Percentiles rank a stretch among this genome's conserved stretches.
Conservation (phyloP, 768 basidiomycete genomes). For the Xerocomus potaroensis region DNA sequence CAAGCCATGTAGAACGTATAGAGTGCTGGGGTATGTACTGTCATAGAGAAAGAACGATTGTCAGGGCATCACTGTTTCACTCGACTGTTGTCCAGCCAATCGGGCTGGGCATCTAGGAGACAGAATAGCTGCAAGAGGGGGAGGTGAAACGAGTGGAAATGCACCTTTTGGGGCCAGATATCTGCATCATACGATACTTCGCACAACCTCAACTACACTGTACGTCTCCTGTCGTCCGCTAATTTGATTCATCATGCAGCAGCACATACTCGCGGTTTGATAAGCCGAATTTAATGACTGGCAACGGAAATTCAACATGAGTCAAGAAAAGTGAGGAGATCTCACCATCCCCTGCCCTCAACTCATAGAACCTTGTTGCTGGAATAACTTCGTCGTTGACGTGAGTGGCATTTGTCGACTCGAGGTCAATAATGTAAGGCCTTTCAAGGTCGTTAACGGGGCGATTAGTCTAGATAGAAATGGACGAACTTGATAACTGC, state of each 20-base stretch:
- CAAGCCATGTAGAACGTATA: too few relatives aligned
- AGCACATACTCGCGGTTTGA: constrained; percentile 82
- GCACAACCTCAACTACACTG: too few relatives aligned
- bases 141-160: neutral
- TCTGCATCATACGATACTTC: neutral
- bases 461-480: constrained; percentile 1
- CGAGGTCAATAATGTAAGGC: constrained; percentile 95
- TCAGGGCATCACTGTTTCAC: too few relatives aligned
- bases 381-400: constrained; percentile 90
- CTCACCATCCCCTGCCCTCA: constrained; percentile 75
- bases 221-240: too few relatives aligned
- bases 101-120: too few relatives aligned
- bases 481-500: constrained; percentile 74
- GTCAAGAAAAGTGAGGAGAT: neutral
- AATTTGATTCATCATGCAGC: constrained; percentile 78
- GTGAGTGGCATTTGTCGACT: constrained; percentile 94
- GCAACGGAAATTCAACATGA: constrained; percentile 6
- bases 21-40: too few relatives aligned
- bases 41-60: too few relatives aligned
- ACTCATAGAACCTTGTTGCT: constrained; percentile 79
- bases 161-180: neutral
- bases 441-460: constrained; percentile 37
- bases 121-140: too few relatives aligned
- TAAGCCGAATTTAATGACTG: constrained; percentile 84
- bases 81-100: too few relatives aligned